These are phyloP conservation scores for Trametes gibbosa DNA, from an alignment of 768 basidiomycete species.

Conservation along the genomic window DNA sequence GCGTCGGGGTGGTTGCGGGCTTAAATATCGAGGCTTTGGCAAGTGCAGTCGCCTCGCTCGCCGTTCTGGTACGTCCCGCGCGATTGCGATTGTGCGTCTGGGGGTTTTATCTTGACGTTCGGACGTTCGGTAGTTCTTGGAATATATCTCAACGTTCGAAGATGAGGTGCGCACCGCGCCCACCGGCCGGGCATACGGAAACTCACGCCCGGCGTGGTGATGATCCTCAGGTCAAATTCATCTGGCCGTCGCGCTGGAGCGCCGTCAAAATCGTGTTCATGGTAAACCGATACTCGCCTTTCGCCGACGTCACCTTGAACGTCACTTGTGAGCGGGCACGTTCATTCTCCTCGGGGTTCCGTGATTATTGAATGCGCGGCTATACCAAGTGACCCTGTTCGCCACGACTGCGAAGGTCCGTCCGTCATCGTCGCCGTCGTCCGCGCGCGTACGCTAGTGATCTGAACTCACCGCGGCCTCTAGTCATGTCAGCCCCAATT, in stretches of 20 bases:
- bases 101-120: neutral
- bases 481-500: too few relatives aligned
- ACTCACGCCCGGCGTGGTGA: too few relatives aligned
- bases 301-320: neutral
- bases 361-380: too few relatives aligned
- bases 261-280: neutral
- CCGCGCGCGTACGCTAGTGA: too few relatives aligned
- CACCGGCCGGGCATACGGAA: too few relatives aligned
- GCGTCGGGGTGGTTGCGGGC: too few relatives aligned
- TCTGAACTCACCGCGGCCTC: too few relatives aligned
- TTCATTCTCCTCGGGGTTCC: neutral
- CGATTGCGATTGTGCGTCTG: too few relatives aligned
- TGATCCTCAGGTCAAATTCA: neutral
- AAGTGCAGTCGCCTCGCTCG: neutral
- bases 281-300: constrained; percentile 5
- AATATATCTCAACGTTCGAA: neutral
- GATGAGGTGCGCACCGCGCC: neutral
- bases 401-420: neutral
- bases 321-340: neutral
- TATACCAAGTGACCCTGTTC: neutral
- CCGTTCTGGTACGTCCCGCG: neutral
- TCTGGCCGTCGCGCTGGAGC: constrained; percentile 7
- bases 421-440: too few relatives aligned
- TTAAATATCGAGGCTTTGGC: neutral
- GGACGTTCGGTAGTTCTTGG: neutral